phyloP scores from a whole-genome alignment of 2,329 filamentous ascomycete genomes.

The Epichloe aotearoae region DNA sequence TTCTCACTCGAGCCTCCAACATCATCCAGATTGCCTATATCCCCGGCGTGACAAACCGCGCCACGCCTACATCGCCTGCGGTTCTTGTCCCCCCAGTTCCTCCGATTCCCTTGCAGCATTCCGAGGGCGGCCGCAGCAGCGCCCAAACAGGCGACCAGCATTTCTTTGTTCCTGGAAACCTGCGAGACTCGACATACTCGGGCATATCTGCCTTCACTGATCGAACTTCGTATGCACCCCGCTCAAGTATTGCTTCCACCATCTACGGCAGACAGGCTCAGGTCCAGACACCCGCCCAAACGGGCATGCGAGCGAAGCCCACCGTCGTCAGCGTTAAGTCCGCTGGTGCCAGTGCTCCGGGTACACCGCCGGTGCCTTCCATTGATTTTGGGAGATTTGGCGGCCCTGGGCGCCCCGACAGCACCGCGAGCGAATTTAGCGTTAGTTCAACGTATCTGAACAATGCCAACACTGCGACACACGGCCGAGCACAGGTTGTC shows the following conservation, averaged over 20 bases:
- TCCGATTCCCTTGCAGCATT: conserved; percentile 63
- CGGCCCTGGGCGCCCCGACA: conserved; percentile 31
- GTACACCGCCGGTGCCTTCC: conserved; percentile 57
- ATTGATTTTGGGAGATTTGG: conserved; percentile 54
- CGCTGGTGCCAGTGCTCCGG: conserved; percentile 36
- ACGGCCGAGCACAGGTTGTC: conserved; percentile 45
- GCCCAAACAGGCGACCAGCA: conserved; percentile 59
- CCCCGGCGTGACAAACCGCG: conserved; percentile 87
- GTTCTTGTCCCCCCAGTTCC: conserved; percentile 84
- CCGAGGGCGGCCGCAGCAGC: conserved; percentile 29
- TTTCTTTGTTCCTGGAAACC: conserved; percentile 84
- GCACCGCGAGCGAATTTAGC: conserved; percentile 47
- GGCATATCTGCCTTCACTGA: conserved; percentile 53
- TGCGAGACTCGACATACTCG: conserved; percentile 85
- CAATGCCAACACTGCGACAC: conserved; percentile 46
- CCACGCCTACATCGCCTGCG: conserved; percentile 67
- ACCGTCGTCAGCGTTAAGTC: conserved; percentile 89
- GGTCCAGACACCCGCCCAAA: conserved; percentile 69
- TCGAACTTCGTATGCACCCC: conserved; percentile 47
- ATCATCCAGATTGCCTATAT: conserved; percentile 99
- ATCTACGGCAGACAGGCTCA: conserved; percentile 88
- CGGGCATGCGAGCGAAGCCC: conserved; percentile 75
- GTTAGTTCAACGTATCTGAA: conserved; percentile 57
- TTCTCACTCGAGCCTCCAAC: conserved; percentile 91
- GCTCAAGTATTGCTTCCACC: conserved; percentile 76